Percentiles rank a stretch among this genome's conserved stretches.
phyloP scores from a whole-genome alignment of 2,329 filamentous ascomycete species.

The Hypoxylon sp. region DNA sequence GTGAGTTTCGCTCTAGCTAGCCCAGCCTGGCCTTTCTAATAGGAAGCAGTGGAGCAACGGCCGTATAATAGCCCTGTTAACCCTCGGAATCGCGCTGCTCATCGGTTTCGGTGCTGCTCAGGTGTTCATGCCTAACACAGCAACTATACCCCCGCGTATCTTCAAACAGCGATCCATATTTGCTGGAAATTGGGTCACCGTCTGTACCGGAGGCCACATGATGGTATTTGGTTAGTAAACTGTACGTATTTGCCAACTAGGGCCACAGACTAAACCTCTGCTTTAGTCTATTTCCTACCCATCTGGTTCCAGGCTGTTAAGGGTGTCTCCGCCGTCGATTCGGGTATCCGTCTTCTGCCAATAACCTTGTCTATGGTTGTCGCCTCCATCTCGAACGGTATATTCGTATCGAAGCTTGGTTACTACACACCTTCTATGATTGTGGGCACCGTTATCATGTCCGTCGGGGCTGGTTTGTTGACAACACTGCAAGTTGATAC shows the following conservation, averaged over 20 bases:
- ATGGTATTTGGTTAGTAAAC: slow-evolving; percentile 36
- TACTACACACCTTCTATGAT: slow-evolving; percentile 43
- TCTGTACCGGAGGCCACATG: slow-evolving; percentile 38
- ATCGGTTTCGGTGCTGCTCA: slow-evolving; percentile 44
- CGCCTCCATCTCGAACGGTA: slow-evolving; percentile 38
- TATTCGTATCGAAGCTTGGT: slow-evolving; percentile 36
- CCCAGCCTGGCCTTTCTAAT: not conserved
- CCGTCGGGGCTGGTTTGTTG: slow-evolving; percentile 42
- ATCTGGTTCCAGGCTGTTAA: slow-evolving; percentile 44
- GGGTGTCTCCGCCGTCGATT: slow-evolving; percentile 42
- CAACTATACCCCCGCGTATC: slow-evolving; percentile 34
- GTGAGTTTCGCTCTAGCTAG: too few relatives aligned
- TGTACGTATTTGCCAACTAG: not conserved
- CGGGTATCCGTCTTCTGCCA: slow-evolving; percentile 47
- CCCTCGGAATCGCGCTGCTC: slow-evolving; percentile 44
- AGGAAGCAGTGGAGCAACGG: slow-evolving; percentile 42
- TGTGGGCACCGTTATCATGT: slow-evolving; percentile 29
- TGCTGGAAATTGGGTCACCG: slow-evolving; percentile 15
- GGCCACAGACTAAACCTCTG: not conserved
- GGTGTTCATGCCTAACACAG: slow-evolving; percentile 24
- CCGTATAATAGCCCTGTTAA: slow-evolving; percentile 47
- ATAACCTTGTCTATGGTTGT: slow-evolving; percentile 41
- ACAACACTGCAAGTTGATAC: slow-evolving; percentile 37
- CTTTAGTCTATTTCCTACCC: slow-evolving; percentile 46
- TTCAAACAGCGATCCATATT: slow-evolving; percentile 35